Percentiles rank a stretch among this genome's conserved stretches.
Conservation (phyloP, 139 green algal species). For the Coccomyxa sp. region DNA sequence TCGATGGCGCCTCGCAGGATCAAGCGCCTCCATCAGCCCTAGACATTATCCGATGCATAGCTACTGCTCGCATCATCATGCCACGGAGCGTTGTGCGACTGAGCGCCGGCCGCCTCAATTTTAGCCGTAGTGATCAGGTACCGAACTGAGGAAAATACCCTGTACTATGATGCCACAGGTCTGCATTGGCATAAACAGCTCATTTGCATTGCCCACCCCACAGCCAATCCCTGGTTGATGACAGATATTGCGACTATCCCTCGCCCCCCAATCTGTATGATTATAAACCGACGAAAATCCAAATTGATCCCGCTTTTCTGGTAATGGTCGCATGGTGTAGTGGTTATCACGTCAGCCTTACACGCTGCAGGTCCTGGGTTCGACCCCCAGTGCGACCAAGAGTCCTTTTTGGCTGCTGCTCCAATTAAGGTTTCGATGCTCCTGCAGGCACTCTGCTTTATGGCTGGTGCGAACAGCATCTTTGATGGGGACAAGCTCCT, state of each 20-base stretch:
- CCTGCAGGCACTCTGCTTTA: conserved; percentile 89
- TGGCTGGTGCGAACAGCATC: conserved; percentile 97
- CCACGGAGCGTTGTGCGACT: conserved; percentile 87
- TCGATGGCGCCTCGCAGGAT: conserved; percentile 27
- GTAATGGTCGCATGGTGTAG: conserved; percentile 13
- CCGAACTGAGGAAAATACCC: too few species aligned
- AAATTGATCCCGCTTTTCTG: background rate
- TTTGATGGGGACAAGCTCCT: conserved; percentile 98
- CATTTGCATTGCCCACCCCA: too few species aligned
- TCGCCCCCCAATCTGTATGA: too few species aligned
- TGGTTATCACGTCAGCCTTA: conserved; percentile 22
- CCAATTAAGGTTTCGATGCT: background rate
- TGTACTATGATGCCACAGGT: too few species aligned
- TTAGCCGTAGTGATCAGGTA: conserved; percentile 50
- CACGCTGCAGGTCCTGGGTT: conserved; percentile 18
- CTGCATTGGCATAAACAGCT: too few species aligned
- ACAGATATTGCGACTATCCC: too few species aligned
- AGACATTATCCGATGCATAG: conserved; percentile 92
- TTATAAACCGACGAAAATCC: background rate
- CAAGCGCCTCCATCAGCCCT: conserved; percentile 46
- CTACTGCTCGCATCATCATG: conserved; percentile 94
- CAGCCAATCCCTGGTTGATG: too few species aligned
- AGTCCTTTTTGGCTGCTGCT: background rate
- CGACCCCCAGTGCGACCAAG: conserved; percentile 10
- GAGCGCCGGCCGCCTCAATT: conserved; percentile 71